These are phyloP conservation scores for Leishmania lainsoni DNA, from an alignment of 208 protist species.

Conservation along the genomic window DNA sequence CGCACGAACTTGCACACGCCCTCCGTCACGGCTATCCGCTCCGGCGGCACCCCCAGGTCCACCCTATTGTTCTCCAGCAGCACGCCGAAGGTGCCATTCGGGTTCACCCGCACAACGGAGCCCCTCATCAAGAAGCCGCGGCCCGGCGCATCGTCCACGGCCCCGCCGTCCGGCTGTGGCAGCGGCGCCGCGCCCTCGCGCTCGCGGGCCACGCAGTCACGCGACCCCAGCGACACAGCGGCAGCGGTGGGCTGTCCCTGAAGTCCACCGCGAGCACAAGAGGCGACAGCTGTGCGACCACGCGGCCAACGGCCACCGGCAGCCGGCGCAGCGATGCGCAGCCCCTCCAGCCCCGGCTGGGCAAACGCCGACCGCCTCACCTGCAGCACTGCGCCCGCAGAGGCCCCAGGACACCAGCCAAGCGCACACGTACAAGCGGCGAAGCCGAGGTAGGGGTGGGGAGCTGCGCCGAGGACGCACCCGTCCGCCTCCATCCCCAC, in stretches of 20 bases:
- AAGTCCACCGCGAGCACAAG: constrained; percentile 28
- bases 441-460: no score
- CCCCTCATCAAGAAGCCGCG: constrained; percentile 60
- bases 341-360: constrained; percentile 50
- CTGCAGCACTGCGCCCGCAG: no score
- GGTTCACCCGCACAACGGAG: constrained; percentile 75
- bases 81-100: constrained; percentile 81
- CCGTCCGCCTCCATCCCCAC: no score
- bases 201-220: not conserved
- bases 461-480: constrained; percentile 16
- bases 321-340: constrained; percentile 55
- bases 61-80: constrained; percentile 83
- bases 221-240: constrained; percentile 35
- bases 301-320: constrained; percentile 69
- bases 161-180: no score
- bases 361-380: constrained; percentile 32
- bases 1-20: constrained; percentile 57
- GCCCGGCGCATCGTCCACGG: no score
- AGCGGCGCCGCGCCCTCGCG: no score
- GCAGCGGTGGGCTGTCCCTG: constrained; percentile 23
- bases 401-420: no score
- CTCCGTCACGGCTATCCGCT: constrained; percentile 68
- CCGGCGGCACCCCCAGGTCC: constrained; percentile 81
- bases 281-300: constrained; percentile 62
- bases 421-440: no score